phyloP scores from a whole-genome alignment of 805 yeast species.

The Wickerhamiella domercqiae region DNA sequence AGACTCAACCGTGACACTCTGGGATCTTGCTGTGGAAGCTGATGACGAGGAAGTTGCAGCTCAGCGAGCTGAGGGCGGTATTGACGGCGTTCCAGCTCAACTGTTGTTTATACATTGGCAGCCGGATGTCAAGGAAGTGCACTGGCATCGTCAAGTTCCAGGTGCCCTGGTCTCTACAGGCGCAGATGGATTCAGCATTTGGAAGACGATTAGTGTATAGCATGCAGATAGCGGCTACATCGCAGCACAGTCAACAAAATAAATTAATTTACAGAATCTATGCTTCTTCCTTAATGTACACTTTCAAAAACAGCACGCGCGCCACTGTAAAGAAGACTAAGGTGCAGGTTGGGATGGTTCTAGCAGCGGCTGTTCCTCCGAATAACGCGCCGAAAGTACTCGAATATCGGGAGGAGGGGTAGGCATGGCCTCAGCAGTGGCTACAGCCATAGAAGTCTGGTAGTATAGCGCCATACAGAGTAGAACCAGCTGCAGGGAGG shows the following conservation, averaged over 20 bases:
- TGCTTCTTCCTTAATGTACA: too few relatives aligned
- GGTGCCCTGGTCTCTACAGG: slow-evolving; percentile 93
- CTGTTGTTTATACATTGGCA: slow-evolving; percentile 96
- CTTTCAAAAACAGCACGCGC: too few relatives aligned
- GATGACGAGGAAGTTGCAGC: slow-evolving; percentile 92
- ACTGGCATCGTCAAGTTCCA: slow-evolving; percentile 96
- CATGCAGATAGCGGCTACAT: too few relatives aligned
- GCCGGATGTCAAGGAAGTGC: slow-evolving; percentile 89
- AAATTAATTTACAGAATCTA: too few relatives aligned
- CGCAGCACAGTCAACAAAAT: too few relatives aligned
- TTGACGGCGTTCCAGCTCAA: slow-evolving; percentile 89
- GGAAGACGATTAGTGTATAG: slow-evolving; percentile 93
- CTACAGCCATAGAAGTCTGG: not conserved
- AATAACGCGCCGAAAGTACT: too few relatives aligned
- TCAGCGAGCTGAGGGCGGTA: slow-evolving; percentile 54
- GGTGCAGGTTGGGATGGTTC: too few relatives aligned
- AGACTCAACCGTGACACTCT: slow-evolving; percentile 89
- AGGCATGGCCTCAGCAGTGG: not conserved
- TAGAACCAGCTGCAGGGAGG: slow-evolving; percentile 46
- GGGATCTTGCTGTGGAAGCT: slow-evolving; percentile 98
- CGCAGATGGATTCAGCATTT: slow-evolving; percentile 80
- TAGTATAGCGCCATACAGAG: slow-evolving; percentile 47
- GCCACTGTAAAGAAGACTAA: too few relatives aligned
- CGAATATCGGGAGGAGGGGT: not conserved
- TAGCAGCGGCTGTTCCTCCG: too few relatives aligned